Conservation (phyloP, 2,329 filamentous ascomycete species). For the Sphaceloma murrayae region DNA sequence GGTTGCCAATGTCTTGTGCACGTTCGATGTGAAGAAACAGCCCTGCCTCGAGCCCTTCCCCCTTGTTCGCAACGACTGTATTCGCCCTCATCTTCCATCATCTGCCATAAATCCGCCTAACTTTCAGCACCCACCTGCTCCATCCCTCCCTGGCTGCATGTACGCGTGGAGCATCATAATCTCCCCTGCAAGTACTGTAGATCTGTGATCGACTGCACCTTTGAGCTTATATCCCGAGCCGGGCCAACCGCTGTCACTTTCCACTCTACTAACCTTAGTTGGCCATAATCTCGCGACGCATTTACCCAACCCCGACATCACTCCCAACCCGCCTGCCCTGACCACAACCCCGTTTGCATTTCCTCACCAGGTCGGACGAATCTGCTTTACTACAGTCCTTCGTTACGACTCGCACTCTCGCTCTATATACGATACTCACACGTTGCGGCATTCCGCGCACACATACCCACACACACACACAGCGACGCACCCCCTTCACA, state of each 20-base stretch:
- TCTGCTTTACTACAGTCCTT: conserved; percentile 9
- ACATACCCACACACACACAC: no score
- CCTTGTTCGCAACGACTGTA: conserved; percentile 1
- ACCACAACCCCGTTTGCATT: no score
- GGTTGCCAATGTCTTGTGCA: conserved; percentile 12
- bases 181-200: conserved; percentile 2
- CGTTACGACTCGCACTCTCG: conserved; percentile 6
- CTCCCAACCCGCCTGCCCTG: conserved; percentile 6
- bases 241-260: background rate
- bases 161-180: conserved; percentile 5
- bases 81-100: no score
- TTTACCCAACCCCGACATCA: conserved; percentile 10
- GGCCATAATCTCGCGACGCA: conserved; percentile 12
- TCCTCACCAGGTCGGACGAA: no score
- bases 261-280: no score
- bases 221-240: conserved; percentile 9
- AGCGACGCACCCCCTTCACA: no score
- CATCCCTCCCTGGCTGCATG: background rate
- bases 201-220: conserved; percentile 12
- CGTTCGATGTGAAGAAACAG: conserved; percentile 10
- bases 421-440: background rate
- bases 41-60: no score
- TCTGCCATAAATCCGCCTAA: no score
- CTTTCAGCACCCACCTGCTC: background rate
- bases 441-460: background rate